Conservation (phyloP, 805 yeast genomes). For the Pichia paraexigua region DNA sequence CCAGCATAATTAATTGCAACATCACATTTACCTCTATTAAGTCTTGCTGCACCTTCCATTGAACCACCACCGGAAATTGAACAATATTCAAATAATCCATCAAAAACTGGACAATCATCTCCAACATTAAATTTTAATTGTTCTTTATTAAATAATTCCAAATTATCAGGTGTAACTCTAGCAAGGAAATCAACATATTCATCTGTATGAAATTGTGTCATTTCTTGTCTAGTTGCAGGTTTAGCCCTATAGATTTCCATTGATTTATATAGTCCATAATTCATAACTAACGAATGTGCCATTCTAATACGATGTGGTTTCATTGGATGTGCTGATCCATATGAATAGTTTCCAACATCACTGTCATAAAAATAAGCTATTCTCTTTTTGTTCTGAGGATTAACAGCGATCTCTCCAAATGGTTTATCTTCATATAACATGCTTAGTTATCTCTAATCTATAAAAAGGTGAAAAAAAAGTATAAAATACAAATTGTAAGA, state of each 20-base stretch:
- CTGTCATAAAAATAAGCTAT: conserved; percentile 81
- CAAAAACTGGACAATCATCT: conserved; percentile 85
- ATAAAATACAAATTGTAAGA: too few species aligned
- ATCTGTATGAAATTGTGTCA: conserved; percentile 97
- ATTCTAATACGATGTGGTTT: conserved; percentile 97
- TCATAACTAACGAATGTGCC: conserved; percentile 96
- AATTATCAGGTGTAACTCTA: conserved; percentile 86
- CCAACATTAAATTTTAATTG: conserved; percentile 92
- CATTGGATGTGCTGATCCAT: conserved; percentile 99
- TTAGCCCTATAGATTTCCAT: conserved; percentile 97
- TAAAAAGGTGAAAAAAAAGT: too few species aligned
- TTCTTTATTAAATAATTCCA: conserved; percentile 80
- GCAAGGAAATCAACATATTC: conserved; percentile 91
- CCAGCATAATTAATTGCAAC: conserved; percentile 93
- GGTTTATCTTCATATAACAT: conserved; percentile 48
- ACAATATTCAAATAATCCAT: conserved; percentile 68
- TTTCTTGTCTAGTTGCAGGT: conserved; percentile 96
- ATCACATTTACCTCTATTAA: conserved; percentile 76
- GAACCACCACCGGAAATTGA: conserved; percentile 84
- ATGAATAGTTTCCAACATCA: conserved; percentile 96
- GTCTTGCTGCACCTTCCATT: conserved; percentile 80
- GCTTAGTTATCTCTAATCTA: too few species aligned
- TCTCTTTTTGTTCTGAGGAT: conserved; percentile 46
- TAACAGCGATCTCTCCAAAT: conserved; percentile 53
- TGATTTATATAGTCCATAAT: conserved; percentile 90